Percentiles rank a stretch among this genome's conserved stretches.
Conservation (phyloP, 2,329 filamentous ascomycete species). For the Cladobotryum protrusum region DNA sequence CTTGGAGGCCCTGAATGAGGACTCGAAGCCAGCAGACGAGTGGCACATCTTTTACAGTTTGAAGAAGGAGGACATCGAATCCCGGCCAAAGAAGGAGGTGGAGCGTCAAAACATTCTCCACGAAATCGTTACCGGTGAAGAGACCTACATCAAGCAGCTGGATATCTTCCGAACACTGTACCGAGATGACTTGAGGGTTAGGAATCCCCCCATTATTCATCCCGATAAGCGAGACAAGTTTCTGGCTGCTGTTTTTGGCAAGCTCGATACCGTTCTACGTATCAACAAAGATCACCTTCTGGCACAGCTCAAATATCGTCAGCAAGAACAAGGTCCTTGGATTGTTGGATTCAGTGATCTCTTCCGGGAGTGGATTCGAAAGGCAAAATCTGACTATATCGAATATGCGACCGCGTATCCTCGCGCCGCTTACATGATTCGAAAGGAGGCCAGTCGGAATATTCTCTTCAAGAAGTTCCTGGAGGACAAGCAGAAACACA, state of each 20-base stretch:
- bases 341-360: conserved; percentile 92
- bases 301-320: conserved; percentile 90
- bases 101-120: conserved; percentile 91
- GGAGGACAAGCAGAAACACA: conserved; percentile 71
- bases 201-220: conserved; percentile 74
- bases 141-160: conserved; percentile 82
- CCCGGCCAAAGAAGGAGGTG: conserved; percentile 75
- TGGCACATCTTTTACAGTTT: conserved; percentile 89
- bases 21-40: conserved; percentile 62
- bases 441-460: conserved; percentile 79
- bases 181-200: conserved; percentile 66
- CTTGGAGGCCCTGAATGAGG: conserved; percentile 66
- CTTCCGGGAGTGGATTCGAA: conserved; percentile 96
- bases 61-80: conserved; percentile 67
- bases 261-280: conserved; percentile 77
- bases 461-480: conserved; percentile 81
- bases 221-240: conserved; percentile 75
- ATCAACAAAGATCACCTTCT: conserved; percentile 91
- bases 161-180: conserved; percentile 82
- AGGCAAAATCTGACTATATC: conserved; percentile 81
- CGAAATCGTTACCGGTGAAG: conserved; percentile 90
- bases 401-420: conserved; percentile 89
- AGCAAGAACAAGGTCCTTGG: conserved; percentile 95
- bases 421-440: conserved; percentile 72
- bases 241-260: conserved; percentile 80